These are phyloP conservation scores for Linanthus parryae DNA, from an alignment of 148 eudicot genomes.

Conservation along the genomic window DNA sequence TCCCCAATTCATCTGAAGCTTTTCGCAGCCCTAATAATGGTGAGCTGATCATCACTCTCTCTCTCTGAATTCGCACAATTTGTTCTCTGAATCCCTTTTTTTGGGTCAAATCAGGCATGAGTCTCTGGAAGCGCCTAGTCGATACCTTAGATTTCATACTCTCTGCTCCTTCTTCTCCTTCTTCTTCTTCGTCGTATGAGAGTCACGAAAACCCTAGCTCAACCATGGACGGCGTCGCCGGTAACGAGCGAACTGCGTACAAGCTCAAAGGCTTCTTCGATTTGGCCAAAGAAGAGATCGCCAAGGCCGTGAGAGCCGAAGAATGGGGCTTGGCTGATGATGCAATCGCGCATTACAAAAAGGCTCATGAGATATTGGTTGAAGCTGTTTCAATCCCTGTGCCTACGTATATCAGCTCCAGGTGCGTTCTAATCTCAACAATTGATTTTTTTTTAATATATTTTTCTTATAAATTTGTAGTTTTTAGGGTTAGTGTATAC, in stretches of 20 bases:
- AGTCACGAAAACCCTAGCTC: slow-evolving; percentile 47
- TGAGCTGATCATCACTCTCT: background rate
- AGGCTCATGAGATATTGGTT: slow-evolving; percentile 52
- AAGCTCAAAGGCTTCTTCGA: slow-evolving; percentile 92
- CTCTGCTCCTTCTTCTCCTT: slow-evolving; percentile 23
- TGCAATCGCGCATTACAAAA: slow-evolving; percentile 65
- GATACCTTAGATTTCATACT: slow-evolving; percentile 48
- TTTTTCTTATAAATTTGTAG: background rate
- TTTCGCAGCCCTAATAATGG: slow-evolving; percentile 9
- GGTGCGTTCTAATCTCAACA: slow-evolving; percentile 28
- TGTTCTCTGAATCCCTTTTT: background rate
- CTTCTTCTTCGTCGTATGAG: slow-evolving; percentile 17
- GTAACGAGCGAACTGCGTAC: slow-evolving; percentile 79
- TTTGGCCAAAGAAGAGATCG: slow-evolving; percentile 77
- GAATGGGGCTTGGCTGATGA: slow-evolving; percentile 89
- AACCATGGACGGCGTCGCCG: slow-evolving; percentile 51
- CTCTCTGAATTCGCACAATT: slow-evolving; percentile 1
- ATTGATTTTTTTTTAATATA: background rate
- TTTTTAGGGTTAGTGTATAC: too few relatives aligned
- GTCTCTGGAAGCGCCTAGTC: slow-evolving; percentile 46
- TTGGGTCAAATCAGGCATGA: too few relatives aligned
- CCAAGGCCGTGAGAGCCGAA: slow-evolving; percentile 84
- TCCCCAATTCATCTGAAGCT: too few relatives aligned
- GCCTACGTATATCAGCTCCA: slow-evolving; percentile 59
- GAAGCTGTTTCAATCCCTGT: slow-evolving; percentile 76